phyloP scores from a whole-genome alignment of 1,284 basidiomycete genomes.

The Ustilago xerochloae region DNA sequence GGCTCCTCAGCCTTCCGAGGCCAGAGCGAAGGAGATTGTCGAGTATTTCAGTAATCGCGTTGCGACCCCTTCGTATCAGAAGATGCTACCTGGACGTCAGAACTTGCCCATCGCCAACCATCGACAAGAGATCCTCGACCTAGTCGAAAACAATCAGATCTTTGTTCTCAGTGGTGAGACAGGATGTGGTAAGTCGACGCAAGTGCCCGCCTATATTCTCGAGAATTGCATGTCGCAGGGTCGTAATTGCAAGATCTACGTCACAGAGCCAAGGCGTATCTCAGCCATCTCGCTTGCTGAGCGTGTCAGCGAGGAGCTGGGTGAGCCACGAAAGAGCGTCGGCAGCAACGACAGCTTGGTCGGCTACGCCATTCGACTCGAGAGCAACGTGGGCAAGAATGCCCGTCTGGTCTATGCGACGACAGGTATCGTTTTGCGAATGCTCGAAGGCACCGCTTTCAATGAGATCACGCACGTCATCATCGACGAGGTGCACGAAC shows the following conservation, averaged over 20 bases:
- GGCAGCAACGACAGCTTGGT: constrained; percentile 85
- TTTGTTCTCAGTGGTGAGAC: constrained; percentile 97
- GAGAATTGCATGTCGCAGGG: constrained; percentile 88
- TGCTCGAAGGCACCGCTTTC: constrained; percentile 91
- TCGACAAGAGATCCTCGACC: constrained; percentile 79
- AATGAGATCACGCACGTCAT: constrained; percentile 94
- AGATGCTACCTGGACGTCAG: constrained; percentile 84
- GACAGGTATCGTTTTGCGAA: constrained; percentile 94
- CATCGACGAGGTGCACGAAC: constrained; percentile 90
- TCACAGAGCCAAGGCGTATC: constrained; percentile 95
- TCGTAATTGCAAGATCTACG: constrained; percentile 88
- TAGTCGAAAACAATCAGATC: constrained; percentile 82
- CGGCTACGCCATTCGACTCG: constrained; percentile 93
- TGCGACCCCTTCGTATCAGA: constrained; percentile 74
- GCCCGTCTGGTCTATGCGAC: constrained; percentile 74
- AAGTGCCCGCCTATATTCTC: constrained; percentile 92
- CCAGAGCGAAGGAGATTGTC: constrained; percentile 34
- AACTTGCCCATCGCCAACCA: constrained; percentile 88
- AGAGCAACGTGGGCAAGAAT: constrained; percentile 76
- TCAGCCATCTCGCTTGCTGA: constrained; percentile 97
- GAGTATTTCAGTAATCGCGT: constrained; percentile 37
- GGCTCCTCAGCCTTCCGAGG: constrained; percentile 38
- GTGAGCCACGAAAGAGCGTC: constrained; percentile 83
- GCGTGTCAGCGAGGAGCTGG: constrained; percentile 91
- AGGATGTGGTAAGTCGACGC: constrained; percentile 98